phyloP scores from a whole-genome alignment of 768 basidiomycete genomes.

The Rhodocollybia butyracea region DNA sequence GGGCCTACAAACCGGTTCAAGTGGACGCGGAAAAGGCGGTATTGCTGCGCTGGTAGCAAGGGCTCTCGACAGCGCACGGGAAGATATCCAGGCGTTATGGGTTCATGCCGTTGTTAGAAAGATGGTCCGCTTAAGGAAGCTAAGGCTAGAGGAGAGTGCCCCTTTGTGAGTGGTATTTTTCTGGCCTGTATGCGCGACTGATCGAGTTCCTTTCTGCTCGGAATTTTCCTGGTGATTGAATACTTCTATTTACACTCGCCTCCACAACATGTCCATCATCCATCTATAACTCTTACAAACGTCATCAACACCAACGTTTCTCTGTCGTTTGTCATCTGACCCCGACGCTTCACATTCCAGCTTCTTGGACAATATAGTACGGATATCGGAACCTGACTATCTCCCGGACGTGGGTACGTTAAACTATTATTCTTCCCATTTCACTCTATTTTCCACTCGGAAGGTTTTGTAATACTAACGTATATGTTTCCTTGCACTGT shows the following conservation, averaged over 20 bases:
- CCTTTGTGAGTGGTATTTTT: conserved; percentile 52
- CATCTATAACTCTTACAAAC: neutral
- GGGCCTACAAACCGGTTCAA: conserved; percentile 44
- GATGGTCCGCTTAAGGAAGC: conserved; percentile 52
- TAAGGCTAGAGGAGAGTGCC: conserved; percentile 73
- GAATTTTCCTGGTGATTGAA: neutral
- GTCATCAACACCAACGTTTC: no score
- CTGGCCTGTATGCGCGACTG: conserved; percentile 9
- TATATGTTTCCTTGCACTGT: neutral
- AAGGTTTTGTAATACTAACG: neutral
- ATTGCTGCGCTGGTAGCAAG: conserved; percentile 53
- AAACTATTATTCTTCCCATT: neutral
- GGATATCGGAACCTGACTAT: conserved; percentile 69
- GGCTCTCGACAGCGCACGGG: conserved; percentile 44
- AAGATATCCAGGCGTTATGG: conserved; percentile 67
- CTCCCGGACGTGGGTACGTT: conserved; percentile 62
- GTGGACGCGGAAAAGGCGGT: conserved; percentile 33
- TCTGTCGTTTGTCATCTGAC: no score
- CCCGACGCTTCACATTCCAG: conserved; percentile 29
- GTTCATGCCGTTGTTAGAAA: conserved; percentile 60
- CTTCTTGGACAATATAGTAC: conserved; percentile 63
- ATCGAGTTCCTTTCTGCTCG: neutral
- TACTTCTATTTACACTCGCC: neutral
- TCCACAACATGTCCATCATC: neutral
- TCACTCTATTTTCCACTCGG: no score